These are phyloP conservation scores for Gloeostereum incarnatum DNA, from an alignment of 768 basidiomycete species.

Conservation along the genomic window DNA sequence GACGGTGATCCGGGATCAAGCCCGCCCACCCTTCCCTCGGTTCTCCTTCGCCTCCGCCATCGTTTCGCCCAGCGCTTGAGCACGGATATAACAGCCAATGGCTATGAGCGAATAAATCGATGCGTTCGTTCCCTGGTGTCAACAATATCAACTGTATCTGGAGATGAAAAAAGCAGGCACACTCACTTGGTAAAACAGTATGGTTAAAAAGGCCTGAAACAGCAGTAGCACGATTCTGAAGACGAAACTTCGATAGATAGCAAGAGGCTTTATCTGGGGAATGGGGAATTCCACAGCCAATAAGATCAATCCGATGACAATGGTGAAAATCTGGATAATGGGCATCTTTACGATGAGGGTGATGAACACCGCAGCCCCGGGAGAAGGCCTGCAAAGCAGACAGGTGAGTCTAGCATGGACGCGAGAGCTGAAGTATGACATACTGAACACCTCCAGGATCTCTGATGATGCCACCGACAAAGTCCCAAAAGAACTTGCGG, in stretches of 20 bases:
- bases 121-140: slow-evolving; percentile 70
- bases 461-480: slow-evolving; percentile 72
- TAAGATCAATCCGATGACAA: slow-evolving; percentile 50
- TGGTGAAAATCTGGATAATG: slow-evolving; percentile 58
- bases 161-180: background rate
- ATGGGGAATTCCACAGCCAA: slow-evolving; percentile 68
- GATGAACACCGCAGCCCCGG: slow-evolving; percentile 54
- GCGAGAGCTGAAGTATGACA: slow-evolving; percentile 17
- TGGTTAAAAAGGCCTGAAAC: slow-evolving; percentile 50
- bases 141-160: background rate
- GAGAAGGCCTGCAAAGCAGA: slow-evolving; percentile 39
- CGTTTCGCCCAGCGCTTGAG: slow-evolving; percentile 56
- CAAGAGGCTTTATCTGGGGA: slow-evolving; percentile 41
- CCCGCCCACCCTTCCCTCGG: slow-evolving; percentile 47
- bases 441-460: slow-evolving; percentile 76
- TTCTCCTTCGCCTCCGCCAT: slow-evolving; percentile 60
- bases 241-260: slow-evolving; percentile 58
- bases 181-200: slow-evolving; percentile 72
- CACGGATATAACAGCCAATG: slow-evolving; percentile 54
- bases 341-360: slow-evolving; percentile 71
- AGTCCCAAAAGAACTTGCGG: slow-evolving; percentile 97
- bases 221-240: slow-evolving; percentile 54
- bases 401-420: background rate
- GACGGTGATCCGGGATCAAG: slow-evolving; percentile 26
- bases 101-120: slow-evolving; percentile 76